A percentile compares a stretch with the other conserved stretches of the same genome.
Conservation (phyloP, 495 filamentous ascomycete genomes). For the Xylaria curta region DNA sequence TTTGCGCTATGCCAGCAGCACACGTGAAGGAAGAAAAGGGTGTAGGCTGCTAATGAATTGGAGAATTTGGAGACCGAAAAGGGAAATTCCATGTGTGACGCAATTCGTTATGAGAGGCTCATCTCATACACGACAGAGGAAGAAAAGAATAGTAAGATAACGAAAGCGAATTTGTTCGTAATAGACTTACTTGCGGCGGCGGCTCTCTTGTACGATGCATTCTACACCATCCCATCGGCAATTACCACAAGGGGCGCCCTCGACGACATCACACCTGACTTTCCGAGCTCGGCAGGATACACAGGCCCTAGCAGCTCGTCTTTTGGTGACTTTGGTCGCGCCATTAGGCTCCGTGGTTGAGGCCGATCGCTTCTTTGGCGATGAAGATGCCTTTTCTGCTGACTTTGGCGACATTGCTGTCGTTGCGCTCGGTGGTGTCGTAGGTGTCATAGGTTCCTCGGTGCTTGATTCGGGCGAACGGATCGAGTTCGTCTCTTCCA, state of each 20-base stretch:
- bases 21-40: neutral
- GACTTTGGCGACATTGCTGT: slow-evolving; percentile 27
- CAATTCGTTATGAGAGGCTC: slow-evolving; percentile 15
- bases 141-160: slow-evolving; percentile 18
- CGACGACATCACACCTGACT: slow-evolving; percentile 92
- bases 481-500: slow-evolving; percentile 32
- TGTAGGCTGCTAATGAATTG: neutral
- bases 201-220: slow-evolving; percentile 89
- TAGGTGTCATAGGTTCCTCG: slow-evolving; percentile 29
- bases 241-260: slow-evolving; percentile 87
- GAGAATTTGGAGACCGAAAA: slow-evolving; percentile 15
- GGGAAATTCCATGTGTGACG: slow-evolving; percentile 35
- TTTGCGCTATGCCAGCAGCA: neutral
- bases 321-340: slow-evolving; percentile 60
- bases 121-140: slow-evolving; percentile 27
- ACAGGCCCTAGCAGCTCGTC: slow-evolving; percentile 86
- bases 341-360: slow-evolving; percentile 37
- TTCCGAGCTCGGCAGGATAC: slow-evolving; percentile 86
- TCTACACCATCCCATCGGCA: slow-evolving; percentile 88
- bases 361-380: slow-evolving; percentile 46
- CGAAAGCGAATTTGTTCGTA: slow-evolving; percentile 11
- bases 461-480: slow-evolving; percentile 34
- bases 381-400: slow-evolving; percentile 31
- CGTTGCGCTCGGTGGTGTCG: slow-evolving; percentile 15
- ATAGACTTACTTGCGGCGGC: slow-evolving; percentile 78